Evolutionary conservation across 2,329 filamentous ascomycete genomes (phyloP), one percentile per base, ranked within the genome.

Genomic region (Penicillium sp.): DNA sequence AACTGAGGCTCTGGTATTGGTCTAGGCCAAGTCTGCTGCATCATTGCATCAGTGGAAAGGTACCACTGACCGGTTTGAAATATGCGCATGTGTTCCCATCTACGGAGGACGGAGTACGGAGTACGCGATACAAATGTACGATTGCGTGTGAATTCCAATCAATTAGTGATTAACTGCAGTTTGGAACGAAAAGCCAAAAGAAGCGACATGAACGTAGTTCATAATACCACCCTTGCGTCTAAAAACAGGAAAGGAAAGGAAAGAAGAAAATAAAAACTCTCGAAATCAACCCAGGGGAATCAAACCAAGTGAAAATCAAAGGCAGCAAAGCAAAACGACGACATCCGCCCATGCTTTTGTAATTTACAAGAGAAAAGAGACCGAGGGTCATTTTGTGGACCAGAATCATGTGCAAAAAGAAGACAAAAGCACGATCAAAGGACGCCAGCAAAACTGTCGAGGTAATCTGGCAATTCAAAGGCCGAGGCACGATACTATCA

Each of bases 321-420:
- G 58, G 47, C 55, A 49, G 45, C 11, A 53, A 27, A 57, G 51
- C 45, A 58, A 62, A 57, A 55, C 45, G 42, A 63, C 58, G 50
- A 64, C 59, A 61, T 63, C 67, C 58, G 62, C 67, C 65, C 67
- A 67, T 62, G 65, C 69, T 69, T 70, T 69, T 70, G 58, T 71
- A 71, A 65, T 71, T 66, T 71, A 71, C 66, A 71, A 58, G 53
- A 60, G 56, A 54, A 56, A 45, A 45, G 45, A 34, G 45, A 13
- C n/a, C 34, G 34, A 36, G 14, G 48, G 48, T 50, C 54, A 51
- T 55, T 58, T 57, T 54, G 41, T 45, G 44, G 55, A 53, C 47
- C 46, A 53, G n/a, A 55, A 59, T 53, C 48, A 58, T 56, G 49
- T 53, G 61, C 50, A 53, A 27, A 46, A 53, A 54, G 53, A 53